Evolutionary conservation across 768 basidiomycete species (phyloP).

Genomic region (Pilatotrama ljubarskyi): DNA sequence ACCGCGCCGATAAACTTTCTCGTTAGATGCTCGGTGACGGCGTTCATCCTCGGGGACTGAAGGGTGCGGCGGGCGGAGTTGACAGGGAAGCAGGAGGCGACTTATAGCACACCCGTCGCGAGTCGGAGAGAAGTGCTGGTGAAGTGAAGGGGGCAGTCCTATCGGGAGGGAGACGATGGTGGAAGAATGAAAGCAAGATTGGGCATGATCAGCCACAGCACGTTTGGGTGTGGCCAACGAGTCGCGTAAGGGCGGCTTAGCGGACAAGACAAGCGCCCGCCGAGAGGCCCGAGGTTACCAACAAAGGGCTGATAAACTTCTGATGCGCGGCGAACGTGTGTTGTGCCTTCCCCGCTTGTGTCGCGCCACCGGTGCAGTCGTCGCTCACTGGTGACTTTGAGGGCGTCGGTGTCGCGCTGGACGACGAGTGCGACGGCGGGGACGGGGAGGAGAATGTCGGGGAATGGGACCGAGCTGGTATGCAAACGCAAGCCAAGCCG

Average conservation of each 20-base stretch:
- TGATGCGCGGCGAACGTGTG: conserved; percentile 1
- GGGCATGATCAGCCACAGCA: conserved; percentile 5
- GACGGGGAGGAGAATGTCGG: background rate
- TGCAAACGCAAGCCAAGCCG: too few relatives aligned
- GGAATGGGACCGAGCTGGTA: background rate
- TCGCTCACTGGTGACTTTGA: background rate
- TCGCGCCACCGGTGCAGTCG: background rate
- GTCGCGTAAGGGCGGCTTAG: too few relatives aligned
- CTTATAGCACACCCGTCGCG: background rate
- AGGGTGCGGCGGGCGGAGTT: background rate
- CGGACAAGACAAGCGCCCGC: too few relatives aligned
- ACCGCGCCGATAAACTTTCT: conserved; percentile 74
- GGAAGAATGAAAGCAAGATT: conserved; percentile 11
- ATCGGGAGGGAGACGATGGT: conserved; percentile 3
- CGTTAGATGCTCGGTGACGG: conserved; percentile 24
- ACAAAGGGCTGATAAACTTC: background rate
- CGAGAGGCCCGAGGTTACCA: too few relatives aligned
- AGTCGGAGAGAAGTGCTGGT: background rate
- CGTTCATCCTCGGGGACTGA: conserved; percentile 12
- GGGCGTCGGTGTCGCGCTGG: too few relatives aligned
- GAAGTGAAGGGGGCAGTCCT: background rate
- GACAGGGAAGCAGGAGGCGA: background rate
- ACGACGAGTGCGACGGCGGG: background rate
- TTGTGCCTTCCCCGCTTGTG: background rate
- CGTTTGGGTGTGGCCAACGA: background rate